Percentiles rank a stretch among this genome's conserved stretches.
Conservation (phyloP, 2,329 filamentous ascomycete species). For the Ascosphaera apis region DNA sequence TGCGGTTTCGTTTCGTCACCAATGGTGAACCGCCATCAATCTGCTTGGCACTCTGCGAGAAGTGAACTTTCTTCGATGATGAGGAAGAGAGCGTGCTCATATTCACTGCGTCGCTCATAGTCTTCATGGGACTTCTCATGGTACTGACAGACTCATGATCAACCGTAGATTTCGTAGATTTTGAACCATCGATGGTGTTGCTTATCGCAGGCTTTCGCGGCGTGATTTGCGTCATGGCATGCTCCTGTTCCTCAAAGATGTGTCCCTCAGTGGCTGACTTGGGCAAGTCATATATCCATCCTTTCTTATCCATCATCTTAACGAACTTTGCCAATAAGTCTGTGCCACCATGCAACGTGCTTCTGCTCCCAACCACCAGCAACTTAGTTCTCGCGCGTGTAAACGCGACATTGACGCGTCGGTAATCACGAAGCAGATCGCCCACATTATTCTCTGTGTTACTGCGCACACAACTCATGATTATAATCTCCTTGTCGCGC, state of each 20-base stretch:
- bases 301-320: slow-evolving; percentile 46
- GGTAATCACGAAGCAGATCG: slow-evolving; percentile 74
- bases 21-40: slow-evolving; percentile 7
- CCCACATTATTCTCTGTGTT: slow-evolving; percentile 70
- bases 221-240: not conserved
- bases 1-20: not conserved
- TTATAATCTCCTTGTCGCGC: slow-evolving; percentile 77
- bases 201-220: not conserved
- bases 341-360: slow-evolving; percentile 43
- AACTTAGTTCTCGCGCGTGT: slow-evolving; percentile 84
- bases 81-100: not conserved
- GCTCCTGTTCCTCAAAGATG: slow-evolving; percentile 30
- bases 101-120: not conserved
- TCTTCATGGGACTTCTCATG: not conserved
- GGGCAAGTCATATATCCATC: slow-evolving; percentile 62
- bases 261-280: slow-evolving; percentile 42
- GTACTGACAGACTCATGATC: too few species aligned
- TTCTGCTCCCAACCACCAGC: slow-evolving; percentile 61
- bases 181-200: not conserved
- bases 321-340: slow-evolving; percentile 62
- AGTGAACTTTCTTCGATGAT: slow-evolving; percentile 11
- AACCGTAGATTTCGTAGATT: too few species aligned
- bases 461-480: slow-evolving; percentile 68
- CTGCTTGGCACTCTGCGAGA: not conserved
- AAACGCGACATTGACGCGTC: slow-evolving; percentile 85